Base-by-base conservation (phyloP, 345 rosid species). In the Mangifera indica region DNA sequence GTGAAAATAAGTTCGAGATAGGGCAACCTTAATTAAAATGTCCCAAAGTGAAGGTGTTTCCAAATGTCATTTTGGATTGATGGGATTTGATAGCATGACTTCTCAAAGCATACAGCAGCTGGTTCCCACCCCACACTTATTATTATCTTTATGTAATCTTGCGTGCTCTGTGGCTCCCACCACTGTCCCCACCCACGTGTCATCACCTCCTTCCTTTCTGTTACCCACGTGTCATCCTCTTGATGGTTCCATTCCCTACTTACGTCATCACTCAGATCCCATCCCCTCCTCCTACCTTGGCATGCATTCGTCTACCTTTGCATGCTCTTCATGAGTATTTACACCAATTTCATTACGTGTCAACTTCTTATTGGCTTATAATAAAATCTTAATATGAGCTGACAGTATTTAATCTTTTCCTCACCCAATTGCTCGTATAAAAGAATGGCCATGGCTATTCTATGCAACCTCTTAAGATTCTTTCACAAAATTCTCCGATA, bases 21-120 rank as follows among this genome's bases (percentile, higher is more conserved):
- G n/a, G n/a, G n/a, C n/a, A n/a, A n/a, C n/a, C n/a, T n/a, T n/a
- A n/a, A n/a, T n/a, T n/a, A n/a, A n/a, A n/a, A n/a, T 29, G 64
- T 2, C 45, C 45, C 21, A 60, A 32, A 13, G 10, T 15, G 29
- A 25, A 17, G 40, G 63, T 6, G 32, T 24, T 21, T 21, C 42
- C 54, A 44, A 45, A 5, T 32, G 52, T 70, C 81, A 12, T 67
- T 65, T 72, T 8, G 67, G 37, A 62, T 51, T 46, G 83, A 80
- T 81, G 84, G 83, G 75, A 70, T 68, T 78, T 80, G 83, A 81
- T 81, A 77, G 86, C 86, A 81, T 86, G 86, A 84, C 87, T 84
- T 76, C 71, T 37, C 67, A 80, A 48, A 78, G 75, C 84, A 79
- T 29, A 72, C 63, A 78, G 70, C 77, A 80, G 70, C 77, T 69